Evolutionary conservation across 345 rosid genomes (phyloP), one percentile per base, ranked within the genome.

Genomic region (Camelina sativa): DNA sequence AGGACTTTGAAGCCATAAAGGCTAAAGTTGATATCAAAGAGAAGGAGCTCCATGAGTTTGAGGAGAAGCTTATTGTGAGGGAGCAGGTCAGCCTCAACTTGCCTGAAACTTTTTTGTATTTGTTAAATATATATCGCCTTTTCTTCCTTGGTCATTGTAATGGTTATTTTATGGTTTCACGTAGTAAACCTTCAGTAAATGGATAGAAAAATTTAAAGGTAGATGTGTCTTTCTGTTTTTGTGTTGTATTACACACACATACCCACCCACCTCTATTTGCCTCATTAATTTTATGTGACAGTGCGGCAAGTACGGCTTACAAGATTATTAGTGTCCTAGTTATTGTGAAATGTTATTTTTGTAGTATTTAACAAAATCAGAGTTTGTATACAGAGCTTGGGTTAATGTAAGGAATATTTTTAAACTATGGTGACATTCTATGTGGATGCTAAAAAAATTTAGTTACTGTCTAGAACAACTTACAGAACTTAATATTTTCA

Each of bases 31-130:
- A 83, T 74, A 52, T 12, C 64, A 88, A 88, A 67, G 95, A 87
- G 77, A 84, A 84, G 72, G 84, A 83, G 52, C 80, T 94, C 38
- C 69, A 57, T 57, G 83, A 76, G 32, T 72, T 86, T 82, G 95
- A 90, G 85, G 85, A 88, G 75, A 87, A 83, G 82, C 90, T 94
- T 62, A 71, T 69, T 74, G 78, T 65, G n/a, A 86, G 91, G 74
- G 95, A 90, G 79, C 84, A 81, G 83, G 97, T 89, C 78, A 89
- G 92, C 72, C 65, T 40, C 25, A 20, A 20, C 69, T 72, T 65
- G 3, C 16, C 40, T 69, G 17, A 17, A 65, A 16, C 15, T 53
- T n/a, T 46, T 65, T 41, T 48, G 8, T 48, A 5, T 46, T 40
- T 66, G 25, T 47, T 47, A 32, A 34, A 37, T 44, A 50, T 59